These are phyloP conservation scores for Camellia granthamiana DNA, from an alignment of 148 eudicot genomes.

Conservation along the genomic window DNA sequence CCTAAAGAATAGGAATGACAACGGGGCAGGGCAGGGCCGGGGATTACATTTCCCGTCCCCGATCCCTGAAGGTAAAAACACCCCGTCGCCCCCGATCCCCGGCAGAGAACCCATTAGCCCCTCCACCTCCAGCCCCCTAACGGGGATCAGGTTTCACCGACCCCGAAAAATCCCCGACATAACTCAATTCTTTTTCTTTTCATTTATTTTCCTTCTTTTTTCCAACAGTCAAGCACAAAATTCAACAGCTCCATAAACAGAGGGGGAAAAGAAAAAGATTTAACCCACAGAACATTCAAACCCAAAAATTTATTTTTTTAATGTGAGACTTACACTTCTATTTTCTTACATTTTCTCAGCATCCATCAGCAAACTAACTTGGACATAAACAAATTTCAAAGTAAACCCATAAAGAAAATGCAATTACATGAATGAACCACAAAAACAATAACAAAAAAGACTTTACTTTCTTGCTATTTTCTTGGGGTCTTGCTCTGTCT, in stretches of 20 bases:
- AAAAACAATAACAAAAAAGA: not conserved
- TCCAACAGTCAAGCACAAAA: too few relatives aligned
- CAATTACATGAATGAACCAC: not conserved
- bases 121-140: too few relatives aligned
- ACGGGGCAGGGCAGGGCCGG: rapidly evolving
- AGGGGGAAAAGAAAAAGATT: too few relatives aligned
- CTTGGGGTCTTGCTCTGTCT: slow-evolving; percentile 31
- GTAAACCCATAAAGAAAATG: not conserved
- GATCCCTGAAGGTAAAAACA: too few relatives aligned
- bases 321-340: not conserved
- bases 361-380: not conserved
- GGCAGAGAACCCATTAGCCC: too few relatives aligned
- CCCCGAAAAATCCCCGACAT: too few relatives aligned
- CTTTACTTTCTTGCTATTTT: slow-evolving; percentile 40
- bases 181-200: not conserved
- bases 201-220: not conserved
- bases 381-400: not conserved
- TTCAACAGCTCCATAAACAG: not conserved
- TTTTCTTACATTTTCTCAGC: not conserved
- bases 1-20: too few relatives aligned
- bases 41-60: too few relatives aligned
- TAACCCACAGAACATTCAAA: too few relatives aligned
- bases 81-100: too few relatives aligned
- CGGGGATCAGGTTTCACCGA: too few relatives aligned
- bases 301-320: too few relatives aligned